Evolutionary conservation across 2,329 filamentous ascomycete genomes (phyloP).

Genomic region (Kalaharituber pfeilii): DNA sequence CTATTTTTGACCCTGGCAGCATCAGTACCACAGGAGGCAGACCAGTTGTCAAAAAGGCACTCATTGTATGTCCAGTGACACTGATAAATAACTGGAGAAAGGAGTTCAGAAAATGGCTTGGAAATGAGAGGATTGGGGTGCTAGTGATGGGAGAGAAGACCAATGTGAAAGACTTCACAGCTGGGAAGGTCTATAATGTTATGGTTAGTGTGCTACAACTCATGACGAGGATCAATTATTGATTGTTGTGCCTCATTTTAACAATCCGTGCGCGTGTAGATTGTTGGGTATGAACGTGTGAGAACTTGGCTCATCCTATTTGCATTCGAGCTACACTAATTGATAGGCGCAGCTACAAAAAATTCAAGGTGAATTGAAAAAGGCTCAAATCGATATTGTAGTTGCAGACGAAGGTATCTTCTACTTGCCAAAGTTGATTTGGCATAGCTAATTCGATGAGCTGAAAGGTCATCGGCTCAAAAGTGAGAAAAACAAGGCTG

Average conservation of each 20-base stretch:
- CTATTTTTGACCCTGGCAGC: conserved; percentile 36
- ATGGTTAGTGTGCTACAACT: conserved; percentile 37
- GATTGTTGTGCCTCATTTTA: background rate
- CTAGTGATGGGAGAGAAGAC: conserved; percentile 44
- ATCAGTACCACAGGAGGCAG: background rate
- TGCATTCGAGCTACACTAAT: background rate
- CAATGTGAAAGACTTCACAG: conserved; percentile 50
- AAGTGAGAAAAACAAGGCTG: conserved; percentile 51
- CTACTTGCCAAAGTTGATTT: background rate
- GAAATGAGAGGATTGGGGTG: conserved; percentile 50
- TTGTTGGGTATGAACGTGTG: conserved; percentile 56
- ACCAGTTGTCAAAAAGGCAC: conserved; percentile 49
- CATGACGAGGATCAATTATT: no score
- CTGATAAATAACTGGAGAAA: conserved; percentile 56
- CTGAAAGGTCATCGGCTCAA: conserved; percentile 41
- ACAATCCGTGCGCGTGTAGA: conserved; percentile 24
- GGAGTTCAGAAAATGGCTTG: conserved; percentile 58
- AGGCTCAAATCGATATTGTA: conserved; percentile 49
- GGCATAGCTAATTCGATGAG: no score
- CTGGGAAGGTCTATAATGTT: conserved; percentile 47
- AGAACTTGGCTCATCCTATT: conserved; percentile 29
- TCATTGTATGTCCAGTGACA: conserved; percentile 57
- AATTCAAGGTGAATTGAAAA: conserved; percentile 47
- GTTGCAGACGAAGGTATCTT: conserved; percentile 45
- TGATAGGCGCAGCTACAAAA: conserved; percentile 7